A percentile compares a stretch with the other conserved stretches of the same genome.
Conservation (phyloP, 345 rosid genomes). For the Linum trigynum region DNA sequence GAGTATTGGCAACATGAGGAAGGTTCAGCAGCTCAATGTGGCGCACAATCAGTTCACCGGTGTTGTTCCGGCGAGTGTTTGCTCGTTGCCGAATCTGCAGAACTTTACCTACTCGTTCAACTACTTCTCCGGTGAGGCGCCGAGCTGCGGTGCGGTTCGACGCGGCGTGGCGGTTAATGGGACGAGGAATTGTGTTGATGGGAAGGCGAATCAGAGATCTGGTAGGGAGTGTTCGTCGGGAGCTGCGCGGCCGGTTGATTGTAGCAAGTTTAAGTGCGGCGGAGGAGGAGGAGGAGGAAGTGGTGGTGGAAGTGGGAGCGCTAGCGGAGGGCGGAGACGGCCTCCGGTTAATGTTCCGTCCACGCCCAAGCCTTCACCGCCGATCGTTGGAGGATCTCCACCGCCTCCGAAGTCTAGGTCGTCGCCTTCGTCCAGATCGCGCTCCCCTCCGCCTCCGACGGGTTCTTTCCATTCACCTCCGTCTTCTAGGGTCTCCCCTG, state of each 20-base stretch:
- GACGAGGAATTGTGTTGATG: neutral
- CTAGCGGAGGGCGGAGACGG: neutral
- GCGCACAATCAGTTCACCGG: slow-evolving; percentile 17
- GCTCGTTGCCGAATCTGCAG: slow-evolving; percentile 18
- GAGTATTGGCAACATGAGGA: too few relatives aligned
- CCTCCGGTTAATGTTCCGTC: neutral
- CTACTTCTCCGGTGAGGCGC: slow-evolving; percentile 22
- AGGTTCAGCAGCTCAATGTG: too few relatives aligned
- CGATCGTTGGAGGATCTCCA: neutral
- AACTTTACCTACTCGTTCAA: slow-evolving; percentile 20
- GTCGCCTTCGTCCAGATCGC: neutral
- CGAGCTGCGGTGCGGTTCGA: slow-evolving; percentile 6
- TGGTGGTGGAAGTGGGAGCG: neutral
- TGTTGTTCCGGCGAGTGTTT: slow-evolving; percentile 19
- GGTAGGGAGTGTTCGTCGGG: neutral
- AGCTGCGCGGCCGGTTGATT: neutral
- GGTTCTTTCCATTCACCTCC: neutral
- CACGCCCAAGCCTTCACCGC: neutral
- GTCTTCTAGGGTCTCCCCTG: neutral
- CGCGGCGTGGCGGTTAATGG: neutral
- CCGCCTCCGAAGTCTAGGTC: neutral
- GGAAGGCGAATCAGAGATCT: neutral
- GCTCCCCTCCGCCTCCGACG: neutral
- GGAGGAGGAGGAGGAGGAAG: slow-evolving; percentile 2
- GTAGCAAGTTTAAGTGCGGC: neutral